phyloP scores from a whole-genome alignment of 148 eudicot genomes.

The Hydrangea macrophylla region DNA sequence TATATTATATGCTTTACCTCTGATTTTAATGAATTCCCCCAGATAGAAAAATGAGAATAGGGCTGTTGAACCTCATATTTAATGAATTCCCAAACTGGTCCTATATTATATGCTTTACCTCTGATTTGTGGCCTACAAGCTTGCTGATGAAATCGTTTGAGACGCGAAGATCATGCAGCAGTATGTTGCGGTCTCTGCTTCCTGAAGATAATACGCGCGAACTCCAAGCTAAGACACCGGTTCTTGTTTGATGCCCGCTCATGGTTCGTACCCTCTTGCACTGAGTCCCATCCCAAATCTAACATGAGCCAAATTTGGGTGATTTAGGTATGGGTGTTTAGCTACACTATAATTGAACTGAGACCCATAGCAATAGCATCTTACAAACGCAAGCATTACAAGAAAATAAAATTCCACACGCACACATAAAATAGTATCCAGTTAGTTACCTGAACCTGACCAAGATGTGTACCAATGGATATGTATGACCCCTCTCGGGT shows the following conservation, averaged over 20 bases:
- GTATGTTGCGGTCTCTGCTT: constrained; percentile 94
- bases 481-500: constrained; percentile 94
- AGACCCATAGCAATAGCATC: not conserved
- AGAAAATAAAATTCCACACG: not conserved
- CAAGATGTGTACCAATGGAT: constrained; percentile 80
- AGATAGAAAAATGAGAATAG: too few species aligned
- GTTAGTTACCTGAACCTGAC: constrained; percentile 79
- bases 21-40: too few species aligned
- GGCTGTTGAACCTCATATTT: too few species aligned
- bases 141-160: constrained; percentile 77
- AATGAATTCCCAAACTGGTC: too few species aligned
- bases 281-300: constrained; percentile 96
- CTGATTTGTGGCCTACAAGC: constrained; percentile 94
- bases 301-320: constrained; percentile 2
- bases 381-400: not conserved
- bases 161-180: constrained; percentile 94
- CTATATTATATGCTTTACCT: constrained; percentile 48
- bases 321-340: not conserved
- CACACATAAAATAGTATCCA: not conserved
- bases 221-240: constrained; percentile 94
- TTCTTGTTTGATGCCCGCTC: constrained; percentile 92
- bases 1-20: constrained; percentile 55
- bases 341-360: not conserved
- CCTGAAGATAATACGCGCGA: constrained; percentile 92
- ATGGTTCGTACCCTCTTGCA: constrained; percentile 84